A percentile compares a stretch with the other conserved stretches of the same genome.
These are phyloP conservation scores for Tuber calosporum DNA, from an alignment of 495 filamentous ascomycete species.

Conservation along the genomic window DNA sequence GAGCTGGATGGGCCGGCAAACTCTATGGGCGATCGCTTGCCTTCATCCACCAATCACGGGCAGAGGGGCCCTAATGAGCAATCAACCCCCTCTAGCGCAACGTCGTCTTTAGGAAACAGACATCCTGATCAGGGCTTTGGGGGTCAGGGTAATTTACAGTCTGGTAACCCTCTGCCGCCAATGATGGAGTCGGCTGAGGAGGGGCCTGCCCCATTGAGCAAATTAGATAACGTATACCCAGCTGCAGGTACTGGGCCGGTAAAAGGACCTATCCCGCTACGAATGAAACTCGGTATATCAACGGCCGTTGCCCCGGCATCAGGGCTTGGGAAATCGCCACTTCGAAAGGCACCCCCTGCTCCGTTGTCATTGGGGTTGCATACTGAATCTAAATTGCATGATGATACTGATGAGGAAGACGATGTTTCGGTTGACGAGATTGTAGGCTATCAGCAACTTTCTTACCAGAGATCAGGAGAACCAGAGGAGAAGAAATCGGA, in stretches of 20 bases:
- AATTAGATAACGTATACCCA: not conserved
- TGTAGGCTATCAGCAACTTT: conserved; percentile 26
- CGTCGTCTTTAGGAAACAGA: conserved; percentile 24
- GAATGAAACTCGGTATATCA: conserved; percentile 38
- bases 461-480: conserved; percentile 11
- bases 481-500: conserved; percentile 18
- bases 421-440: conserved; percentile 37
- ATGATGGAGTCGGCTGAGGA: conserved; percentile 22
- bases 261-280: conserved; percentile 11
- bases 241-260: not conserved
- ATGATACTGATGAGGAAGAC: conserved; percentile 36
- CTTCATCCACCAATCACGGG: conserved; percentile 15
- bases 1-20: conserved; percentile 28
- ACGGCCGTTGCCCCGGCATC: conserved; percentile 32
- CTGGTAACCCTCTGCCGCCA: conserved; percentile 13
- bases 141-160: conserved; percentile 44
- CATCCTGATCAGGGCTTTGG: conserved; percentile 29
- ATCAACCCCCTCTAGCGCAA: conserved; percentile 22
- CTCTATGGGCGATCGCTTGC: conserved; percentile 16
- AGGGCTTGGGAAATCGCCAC: conserved; percentile 38
- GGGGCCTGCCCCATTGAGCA: conserved; percentile 5
- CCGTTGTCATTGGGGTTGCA: conserved; percentile 32
- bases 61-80: conserved; percentile 7
- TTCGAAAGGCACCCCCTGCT: conserved; percentile 39
- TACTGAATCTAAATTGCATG: conserved; percentile 31